Conservation (phyloP, 73 alveolate species). For the Durusdinium trenchii region DNA sequence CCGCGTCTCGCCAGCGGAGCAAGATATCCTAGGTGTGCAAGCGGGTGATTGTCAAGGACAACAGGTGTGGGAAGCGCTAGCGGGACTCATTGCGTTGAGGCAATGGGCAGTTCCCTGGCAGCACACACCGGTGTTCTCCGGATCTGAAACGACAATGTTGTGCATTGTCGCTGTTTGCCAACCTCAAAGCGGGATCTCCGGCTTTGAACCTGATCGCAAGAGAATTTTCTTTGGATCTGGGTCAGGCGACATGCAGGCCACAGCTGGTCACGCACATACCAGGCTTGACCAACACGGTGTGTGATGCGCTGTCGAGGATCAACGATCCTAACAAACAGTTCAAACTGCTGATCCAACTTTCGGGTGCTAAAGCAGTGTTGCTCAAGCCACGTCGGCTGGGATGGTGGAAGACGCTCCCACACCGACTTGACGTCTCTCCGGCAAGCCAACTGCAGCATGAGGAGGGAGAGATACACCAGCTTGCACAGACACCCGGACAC, state of each 20-base stretch:
- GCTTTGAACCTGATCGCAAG: neutral
- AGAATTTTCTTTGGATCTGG: neutral
- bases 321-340: neutral
- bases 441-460: neutral
- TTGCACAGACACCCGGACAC: no score
- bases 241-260: neutral
- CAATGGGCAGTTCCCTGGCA: neutral
- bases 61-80: constrained; percentile 36
- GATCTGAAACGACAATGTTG: neutral
- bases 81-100: neutral
- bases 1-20: neutral
- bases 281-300: neutral
- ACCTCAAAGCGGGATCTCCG: neutral
- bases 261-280: neutral
- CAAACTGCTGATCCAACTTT: neutral
- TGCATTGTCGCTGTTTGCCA: neutral
- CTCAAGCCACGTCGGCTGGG: neutral
- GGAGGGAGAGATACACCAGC: no score
- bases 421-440: neutral
- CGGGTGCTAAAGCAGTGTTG: neutral
- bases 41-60: neutral
- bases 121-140: neutral
- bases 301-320: neutral
- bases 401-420: neutral
- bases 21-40: neutral